Evolutionary conservation across 2,329 filamentous ascomycete species (phyloP).

Genomic region (Microsporum audouinii): DNA sequence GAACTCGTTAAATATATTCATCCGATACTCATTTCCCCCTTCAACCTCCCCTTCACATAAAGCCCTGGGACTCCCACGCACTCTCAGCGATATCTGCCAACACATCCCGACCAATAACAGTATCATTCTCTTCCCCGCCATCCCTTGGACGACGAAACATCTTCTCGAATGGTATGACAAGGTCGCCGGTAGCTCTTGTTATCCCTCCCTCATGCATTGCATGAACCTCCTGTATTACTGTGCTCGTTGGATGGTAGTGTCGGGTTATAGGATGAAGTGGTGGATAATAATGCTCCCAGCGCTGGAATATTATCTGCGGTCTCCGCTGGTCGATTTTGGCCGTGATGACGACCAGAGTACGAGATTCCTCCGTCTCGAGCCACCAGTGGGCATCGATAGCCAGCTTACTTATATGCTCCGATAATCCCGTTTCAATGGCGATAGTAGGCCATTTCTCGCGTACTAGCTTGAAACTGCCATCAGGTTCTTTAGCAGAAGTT

Average conservation of each 20-base stretch:
- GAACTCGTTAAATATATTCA: too few species aligned
- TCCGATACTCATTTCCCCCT: too few species aligned
- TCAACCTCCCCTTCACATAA: not conserved
- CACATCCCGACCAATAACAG: not conserved
- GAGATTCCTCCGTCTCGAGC: conserved; percentile 8
- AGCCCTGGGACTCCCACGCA: not conserved
- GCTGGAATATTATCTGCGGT: conserved; percentile 4
- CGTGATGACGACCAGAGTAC: conserved; percentile 4
- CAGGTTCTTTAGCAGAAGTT: not conserved
- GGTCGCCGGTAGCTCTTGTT: not conserved
- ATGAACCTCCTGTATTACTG: not conserved
- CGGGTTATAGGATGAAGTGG: not conserved
- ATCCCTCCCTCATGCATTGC: not conserved
- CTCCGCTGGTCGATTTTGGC: conserved; percentile 2
- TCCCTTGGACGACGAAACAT: not conserved
- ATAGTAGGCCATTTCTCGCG: conserved; percentile 2
- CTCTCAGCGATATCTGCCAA: not conserved
- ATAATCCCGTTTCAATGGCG: conserved; percentile 4
- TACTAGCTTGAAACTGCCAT: not conserved
- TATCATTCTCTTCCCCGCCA: not conserved
- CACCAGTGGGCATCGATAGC: conserved; percentile 10
- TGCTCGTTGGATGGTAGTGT: not conserved
- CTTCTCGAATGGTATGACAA: not conserved
- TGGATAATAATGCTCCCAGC: not conserved
- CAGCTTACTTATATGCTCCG: conserved; percentile 2